Evolutionary conservation across 352 stramenopile genomes (phyloP), one percentile per base, ranked within the genome.

Genomic region (Phytophthora fragariaefolia): DNA sequence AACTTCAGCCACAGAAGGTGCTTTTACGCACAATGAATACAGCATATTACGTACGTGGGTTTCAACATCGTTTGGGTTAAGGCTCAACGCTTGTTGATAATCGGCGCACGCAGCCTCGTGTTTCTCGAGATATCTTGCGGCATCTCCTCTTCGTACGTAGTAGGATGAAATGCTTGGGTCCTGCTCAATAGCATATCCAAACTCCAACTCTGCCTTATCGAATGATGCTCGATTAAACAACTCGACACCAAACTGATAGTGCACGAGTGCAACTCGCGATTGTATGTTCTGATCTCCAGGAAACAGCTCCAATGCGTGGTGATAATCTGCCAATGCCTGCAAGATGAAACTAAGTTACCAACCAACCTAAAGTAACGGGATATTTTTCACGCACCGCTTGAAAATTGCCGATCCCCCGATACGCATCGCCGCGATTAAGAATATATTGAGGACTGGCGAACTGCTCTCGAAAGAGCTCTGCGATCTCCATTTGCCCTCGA

Each of bases 171-270:
- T 74, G 0, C 53, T 61, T 2, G 66, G 28, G 47, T 96, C 83
- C 3, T 90, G 71, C 17, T 73, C 69, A 50, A 93, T 90, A 34
- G 71, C 71, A 49, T 59, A 46, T 20, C 57, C 48, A 45, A 79
- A 78, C 61, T 94, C 88, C n/a, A 95, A 49, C 47, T 92, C 84
- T 4, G 86, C 86, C 52, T 85, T 89, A 45, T 90, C 72, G 34
- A 95, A 96, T 49, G 81, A 73, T 13, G 69, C 83, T 52, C 72
- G 63, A 54, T 95, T 95, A 71, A 95, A 93, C 6, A 92, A 62
- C 27, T 92, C 75, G 26, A 95, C 77, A 17, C 88, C 86, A 55
- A 96, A 93, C 24, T 91, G 79, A 59, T 93, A 96, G 59, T 93
- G 86, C 27, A 96, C 82, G 32, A 93, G 69, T 7, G 80, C 83